Conservation (phyloP, 306 rosid species). For the Pyrus pyrifolia region DNA sequence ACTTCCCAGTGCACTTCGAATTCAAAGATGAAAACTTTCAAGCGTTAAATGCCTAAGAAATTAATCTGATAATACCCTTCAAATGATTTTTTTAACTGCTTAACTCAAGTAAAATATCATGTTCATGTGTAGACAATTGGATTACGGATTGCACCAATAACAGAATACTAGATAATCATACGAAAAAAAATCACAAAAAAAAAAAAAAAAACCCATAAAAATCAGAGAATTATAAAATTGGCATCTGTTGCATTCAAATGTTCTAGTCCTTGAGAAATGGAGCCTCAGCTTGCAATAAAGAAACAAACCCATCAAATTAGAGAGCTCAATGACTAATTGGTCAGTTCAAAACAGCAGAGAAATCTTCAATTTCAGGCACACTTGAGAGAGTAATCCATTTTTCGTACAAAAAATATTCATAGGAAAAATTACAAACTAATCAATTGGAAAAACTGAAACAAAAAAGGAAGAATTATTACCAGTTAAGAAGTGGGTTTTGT, state of each 20-base stretch:
- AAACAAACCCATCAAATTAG: neutral
- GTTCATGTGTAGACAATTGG: neutral
- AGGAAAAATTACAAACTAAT: neutral
- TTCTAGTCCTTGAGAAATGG: neutral
- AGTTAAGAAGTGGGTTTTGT: conserved; percentile 5
- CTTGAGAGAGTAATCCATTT: neutral
- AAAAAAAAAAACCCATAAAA: neutral
- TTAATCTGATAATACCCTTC: neutral
- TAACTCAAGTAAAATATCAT: neutral
- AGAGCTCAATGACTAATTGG: neutral
- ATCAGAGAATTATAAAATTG: neutral
- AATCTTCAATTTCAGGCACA: neutral
- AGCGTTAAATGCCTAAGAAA: neutral
- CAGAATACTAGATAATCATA: neutral
- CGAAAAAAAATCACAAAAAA: neutral
- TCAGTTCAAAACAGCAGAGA: neutral
- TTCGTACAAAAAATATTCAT: neutral
- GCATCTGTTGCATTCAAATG: neutral
- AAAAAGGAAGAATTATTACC: neutral
- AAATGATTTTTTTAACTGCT: neutral
- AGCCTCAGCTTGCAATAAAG: neutral
- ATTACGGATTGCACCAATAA: neutral
- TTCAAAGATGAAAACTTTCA: neutral
- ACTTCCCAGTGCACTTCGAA: neutral
- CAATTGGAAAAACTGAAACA: neutral